Evolutionary conservation across 805 yeast genomes (phyloP).

Genomic region (Candida adriatica): DNA sequence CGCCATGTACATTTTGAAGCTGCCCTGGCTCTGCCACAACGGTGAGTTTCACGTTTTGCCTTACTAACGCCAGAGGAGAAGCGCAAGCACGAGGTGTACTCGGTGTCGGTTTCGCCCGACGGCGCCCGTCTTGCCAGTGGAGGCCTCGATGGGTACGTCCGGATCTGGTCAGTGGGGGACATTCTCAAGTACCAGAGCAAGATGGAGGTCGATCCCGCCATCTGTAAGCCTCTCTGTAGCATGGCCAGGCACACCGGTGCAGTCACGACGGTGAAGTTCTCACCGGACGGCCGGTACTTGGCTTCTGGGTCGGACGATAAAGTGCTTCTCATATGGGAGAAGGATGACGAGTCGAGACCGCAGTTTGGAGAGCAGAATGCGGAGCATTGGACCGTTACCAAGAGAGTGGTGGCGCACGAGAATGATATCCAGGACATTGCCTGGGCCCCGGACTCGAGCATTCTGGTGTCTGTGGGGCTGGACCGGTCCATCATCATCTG

Average conservation of each 20-base stretch:
- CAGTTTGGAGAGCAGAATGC: conserved; percentile 70
- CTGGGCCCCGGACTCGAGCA: conserved; percentile 93
- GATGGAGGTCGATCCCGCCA: conserved; percentile 22
- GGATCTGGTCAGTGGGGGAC: conserved; percentile 74
- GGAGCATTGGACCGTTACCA: conserved; percentile 93
- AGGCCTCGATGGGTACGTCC: conserved; percentile 86
- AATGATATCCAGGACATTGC: conserved; percentile 97
- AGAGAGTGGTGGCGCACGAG: conserved; percentile 91
- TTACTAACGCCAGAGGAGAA: conserved; percentile 51
- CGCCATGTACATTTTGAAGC: conserved; percentile 55
- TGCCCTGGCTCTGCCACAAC: conserved; percentile 64
- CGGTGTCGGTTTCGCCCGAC: conserved; percentile 74
- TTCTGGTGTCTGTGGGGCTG: conserved; percentile 88
- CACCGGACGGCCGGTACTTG: conserved; percentile 84
- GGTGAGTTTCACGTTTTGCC: conserved; percentile 26
- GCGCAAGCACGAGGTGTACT: conserved; percentile 75
- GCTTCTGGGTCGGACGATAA: conserved; percentile 97
- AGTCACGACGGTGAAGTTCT: conserved; percentile 86
- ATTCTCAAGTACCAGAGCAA: conserved; percentile 32
- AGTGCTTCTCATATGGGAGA: conserved; percentile 87
- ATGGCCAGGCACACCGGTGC: conserved; percentile 97
- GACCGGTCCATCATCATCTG: conserved; percentile 91
- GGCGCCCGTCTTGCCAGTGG: conserved; percentile 88
- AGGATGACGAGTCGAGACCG: conserved; percentile 55
- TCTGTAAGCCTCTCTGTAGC: conserved; percentile 63